phyloP scores from a whole-genome alignment of 768 basidiomycete species.

The Trametes cinnabarina region DNA sequence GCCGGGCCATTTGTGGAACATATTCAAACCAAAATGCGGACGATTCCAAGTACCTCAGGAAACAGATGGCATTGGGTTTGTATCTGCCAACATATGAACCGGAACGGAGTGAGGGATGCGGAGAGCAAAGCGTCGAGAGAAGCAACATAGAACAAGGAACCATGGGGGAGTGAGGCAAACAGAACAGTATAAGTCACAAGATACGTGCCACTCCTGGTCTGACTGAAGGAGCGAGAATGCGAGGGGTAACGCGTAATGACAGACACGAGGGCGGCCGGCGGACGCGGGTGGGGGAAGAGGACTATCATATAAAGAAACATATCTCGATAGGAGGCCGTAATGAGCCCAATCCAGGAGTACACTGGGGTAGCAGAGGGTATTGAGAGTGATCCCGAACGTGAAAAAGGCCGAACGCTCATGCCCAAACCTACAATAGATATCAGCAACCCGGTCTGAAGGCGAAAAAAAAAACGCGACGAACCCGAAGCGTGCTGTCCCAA shows the following conservation, averaged over 20 bases:
- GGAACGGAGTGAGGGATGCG: slow-evolving; percentile 8
- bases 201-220: slow-evolving; percentile 27
- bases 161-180: slow-evolving; percentile 27
- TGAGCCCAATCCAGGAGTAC: slow-evolving; percentile 25
- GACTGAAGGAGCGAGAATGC: slow-evolving; percentile 37
- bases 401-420: slow-evolving; percentile 42
- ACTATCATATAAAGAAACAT: slow-evolving; percentile 43
- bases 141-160: slow-evolving; percentile 35
- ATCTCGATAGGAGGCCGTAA: slow-evolving; percentile 41
- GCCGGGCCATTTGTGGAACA: background rate
- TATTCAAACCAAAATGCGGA: no score
- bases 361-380: slow-evolving; percentile 22
- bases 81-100: slow-evolving; percentile 17
- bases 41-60: no score
- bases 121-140: slow-evolving; percentile 23
- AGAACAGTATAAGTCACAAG: slow-evolving; percentile 38
- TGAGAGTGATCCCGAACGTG: slow-evolving; percentile 21
- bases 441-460: background rate
- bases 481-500: slow-evolving; percentile 97
- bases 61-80: slow-evolving; percentile 11
- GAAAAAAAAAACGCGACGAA: slow-evolving; percentile 37
- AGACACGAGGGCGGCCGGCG: slow-evolving; percentile 51
- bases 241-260: slow-evolving; percentile 53
- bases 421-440: slow-evolving; percentile 65
- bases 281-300: slow-evolving; percentile 48